Percentiles rank a stretch among this genome's conserved stretches.
Evolutionary conservation across 495 filamentous ascomycete species (phyloP).

Genomic region (Aspergillus wentii): DNA sequence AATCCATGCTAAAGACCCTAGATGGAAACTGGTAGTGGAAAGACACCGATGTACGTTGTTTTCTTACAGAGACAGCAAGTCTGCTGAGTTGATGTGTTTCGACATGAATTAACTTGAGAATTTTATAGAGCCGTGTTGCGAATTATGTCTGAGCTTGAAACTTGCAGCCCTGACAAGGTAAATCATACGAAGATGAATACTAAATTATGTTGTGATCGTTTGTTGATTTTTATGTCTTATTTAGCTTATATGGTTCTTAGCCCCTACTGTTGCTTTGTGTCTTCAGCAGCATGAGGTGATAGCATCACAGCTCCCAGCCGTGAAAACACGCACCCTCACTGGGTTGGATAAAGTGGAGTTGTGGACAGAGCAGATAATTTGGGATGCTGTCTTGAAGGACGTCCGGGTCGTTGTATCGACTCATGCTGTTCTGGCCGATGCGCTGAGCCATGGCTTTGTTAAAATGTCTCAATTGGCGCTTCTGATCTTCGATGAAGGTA

Average conservation of each 20-base stretch:
- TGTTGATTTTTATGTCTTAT: constrained; percentile 5
- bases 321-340: constrained; percentile 58
- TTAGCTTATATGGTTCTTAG: constrained; percentile 81
- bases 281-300: constrained; percentile 68
- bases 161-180: constrained; percentile 54
- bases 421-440: constrained; percentile 71
- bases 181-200: constrained; percentile 5
- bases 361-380: constrained; percentile 68
- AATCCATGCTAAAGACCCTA: constrained; percentile 20
- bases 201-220: neutral
- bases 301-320: constrained; percentile 53
- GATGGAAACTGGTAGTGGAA: constrained; percentile 95
- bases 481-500: constrained; percentile 89
- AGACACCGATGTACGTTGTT: constrained; percentile 75
- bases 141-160: constrained; percentile 71
- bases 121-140: constrained; percentile 65
- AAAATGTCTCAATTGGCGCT: constrained; percentile 59
- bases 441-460: constrained; percentile 76
- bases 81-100: neutral
- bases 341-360: constrained; percentile 66
- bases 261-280: constrained; percentile 71
- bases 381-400: constrained; percentile 67
- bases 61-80: neutral
- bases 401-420: constrained; percentile 75
- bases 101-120: neutral